A percentile compares a stretch with the other conserved stretches of the same genome.
These are phyloP conservation scores for Tricholoma hemisulphureum DNA, from an alignment of 768 basidiomycete species.

Conservation along the genomic window DNA sequence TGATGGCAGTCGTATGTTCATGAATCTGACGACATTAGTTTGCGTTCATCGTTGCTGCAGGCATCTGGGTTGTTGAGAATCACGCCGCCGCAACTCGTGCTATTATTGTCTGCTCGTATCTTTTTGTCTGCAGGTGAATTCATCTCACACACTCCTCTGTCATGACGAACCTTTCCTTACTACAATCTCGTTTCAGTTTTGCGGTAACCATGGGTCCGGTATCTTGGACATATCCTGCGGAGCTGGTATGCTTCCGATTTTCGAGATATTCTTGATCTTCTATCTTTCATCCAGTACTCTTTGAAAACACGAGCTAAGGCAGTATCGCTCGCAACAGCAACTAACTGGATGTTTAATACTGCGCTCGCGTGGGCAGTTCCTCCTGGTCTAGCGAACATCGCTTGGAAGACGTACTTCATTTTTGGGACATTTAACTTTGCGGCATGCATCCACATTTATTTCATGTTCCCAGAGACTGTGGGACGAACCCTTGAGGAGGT, in stretches of 20 bases:
- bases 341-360: slow-evolving; percentile 70
- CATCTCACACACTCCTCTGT: not conserved
- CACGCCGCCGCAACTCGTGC: slow-evolving; percentile 60
- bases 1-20: slow-evolving; percentile 24
- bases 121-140: slow-evolving; percentile 60
- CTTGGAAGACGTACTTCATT: slow-evolving; percentile 76
- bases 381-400: slow-evolving; percentile 62
- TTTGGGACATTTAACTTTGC: slow-evolving; percentile 77
- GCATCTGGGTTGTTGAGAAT: slow-evolving; percentile 52
- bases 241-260: slow-evolving; percentile 38
- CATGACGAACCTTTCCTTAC: not conserved
- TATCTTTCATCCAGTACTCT: slow-evolving; percentile 40
- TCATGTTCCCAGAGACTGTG: slow-evolving; percentile 80
- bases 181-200: slow-evolving; percentile 37
- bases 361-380: slow-evolving; percentile 76
- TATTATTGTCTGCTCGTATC: slow-evolving; percentile 75
- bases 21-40: not conserved
- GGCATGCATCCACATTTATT: slow-evolving; percentile 67
- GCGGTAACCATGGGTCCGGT: slow-evolving; percentile 77
- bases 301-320: slow-evolving; percentile 63
- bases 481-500: slow-evolving; percentile 75
- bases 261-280: not conserved
- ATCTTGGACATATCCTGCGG: slow-evolving; percentile 73
- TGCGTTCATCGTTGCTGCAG: slow-evolving; percentile 7
- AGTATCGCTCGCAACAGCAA: slow-evolving; percentile 50